Evolutionary conservation across 768 basidiomycete species (phyloP).

Genomic region (Naganishia antarctica): DNA sequence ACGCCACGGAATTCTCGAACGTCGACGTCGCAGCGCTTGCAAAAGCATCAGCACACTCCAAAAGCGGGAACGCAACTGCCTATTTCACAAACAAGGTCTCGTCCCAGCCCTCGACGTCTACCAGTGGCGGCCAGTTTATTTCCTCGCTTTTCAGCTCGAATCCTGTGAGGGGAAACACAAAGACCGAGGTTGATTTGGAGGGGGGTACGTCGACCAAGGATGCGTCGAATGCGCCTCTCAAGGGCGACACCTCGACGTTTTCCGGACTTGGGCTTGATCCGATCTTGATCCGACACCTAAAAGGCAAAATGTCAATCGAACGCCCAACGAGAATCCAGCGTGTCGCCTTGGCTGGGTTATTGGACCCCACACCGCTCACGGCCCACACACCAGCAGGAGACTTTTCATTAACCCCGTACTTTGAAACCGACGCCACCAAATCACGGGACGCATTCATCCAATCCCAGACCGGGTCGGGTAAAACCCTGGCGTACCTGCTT

Average conservation of each 20-base stretch:
- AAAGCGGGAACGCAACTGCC: constrained; percentile 2
- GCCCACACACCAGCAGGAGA: constrained; percentile 28
- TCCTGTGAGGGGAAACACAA: constrained; percentile 51
- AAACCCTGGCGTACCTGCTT: constrained; percentile 85
- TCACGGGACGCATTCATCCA: constrained; percentile 81
- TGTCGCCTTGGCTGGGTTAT: constrained; percentile 63
- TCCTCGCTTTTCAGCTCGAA: constrained; percentile 86
- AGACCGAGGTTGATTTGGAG: constrained; percentile 20
- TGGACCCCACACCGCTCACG: constrained; percentile 50
- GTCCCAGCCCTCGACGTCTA: background rate
- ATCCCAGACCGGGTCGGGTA: constrained; percentile 95
- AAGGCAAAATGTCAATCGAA: constrained; percentile 69
- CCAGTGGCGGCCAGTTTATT: constrained; percentile 57
- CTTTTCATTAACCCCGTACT: constrained; percentile 11
- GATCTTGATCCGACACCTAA: constrained; percentile 70
- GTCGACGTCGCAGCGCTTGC: constrained; percentile 25
- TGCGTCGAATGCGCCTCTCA: constrained; percentile 29
- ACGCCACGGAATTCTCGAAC: background rate
- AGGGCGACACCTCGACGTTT: constrained; percentile 63
- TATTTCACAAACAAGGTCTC: constrained; percentile 5
- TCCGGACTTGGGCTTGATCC: constrained; percentile 75
- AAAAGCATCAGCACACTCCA: constrained; percentile 9
- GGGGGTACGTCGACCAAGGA: background rate
- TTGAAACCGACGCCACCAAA: constrained; percentile 43
- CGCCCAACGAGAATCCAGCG: constrained; percentile 89